phyloP scores from a whole-genome alignment of 140 eudicot species.

The Flaveria floridana region DNA sequence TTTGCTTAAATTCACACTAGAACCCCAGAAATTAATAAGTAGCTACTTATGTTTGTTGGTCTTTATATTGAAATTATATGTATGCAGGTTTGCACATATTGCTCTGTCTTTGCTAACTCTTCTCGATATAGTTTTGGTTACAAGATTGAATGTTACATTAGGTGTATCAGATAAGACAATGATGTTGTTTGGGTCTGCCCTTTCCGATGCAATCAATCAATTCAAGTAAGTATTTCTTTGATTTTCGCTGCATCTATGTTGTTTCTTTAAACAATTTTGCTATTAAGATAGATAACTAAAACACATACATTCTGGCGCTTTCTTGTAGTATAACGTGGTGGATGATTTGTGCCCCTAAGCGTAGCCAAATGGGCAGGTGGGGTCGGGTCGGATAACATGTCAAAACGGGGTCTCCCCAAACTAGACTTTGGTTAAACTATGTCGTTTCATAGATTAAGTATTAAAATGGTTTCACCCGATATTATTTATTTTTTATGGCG shows the following conservation, averaged over 20 bases:
- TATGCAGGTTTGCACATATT: constrained; percentile 83
- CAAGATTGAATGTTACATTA: constrained; percentile 59
- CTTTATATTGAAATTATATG: neutral
- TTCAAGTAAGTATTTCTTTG: constrained; percentile 58
- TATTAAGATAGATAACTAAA: neutral
- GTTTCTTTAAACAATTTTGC: neutral
- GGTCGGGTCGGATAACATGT: neutral
- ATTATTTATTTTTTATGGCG: too few relatives aligned
- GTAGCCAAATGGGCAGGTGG: neutral
- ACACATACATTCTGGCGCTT: neutral
- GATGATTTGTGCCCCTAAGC: neutral
- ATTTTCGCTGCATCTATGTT: constrained; percentile 5
- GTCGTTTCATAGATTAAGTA: neutral
- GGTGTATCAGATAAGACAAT: constrained; percentile 75
- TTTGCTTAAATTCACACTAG: neutral
- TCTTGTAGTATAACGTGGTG: neutral
- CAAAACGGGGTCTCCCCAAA: neutral
- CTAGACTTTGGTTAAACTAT: neutral
- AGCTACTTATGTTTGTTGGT: constrained; percentile 14
- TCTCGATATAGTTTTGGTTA: constrained; percentile 68
- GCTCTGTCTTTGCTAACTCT: constrained; percentile 55
- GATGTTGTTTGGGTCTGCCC: constrained; percentile 86
- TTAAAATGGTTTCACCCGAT: neutral
- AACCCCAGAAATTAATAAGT: neutral
- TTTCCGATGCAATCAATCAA: constrained; percentile 86